These are phyloP conservation scores for Coelastrella sp. DNA, from an alignment of 139 green algal genomes.

Conservation along the genomic window DNA sequence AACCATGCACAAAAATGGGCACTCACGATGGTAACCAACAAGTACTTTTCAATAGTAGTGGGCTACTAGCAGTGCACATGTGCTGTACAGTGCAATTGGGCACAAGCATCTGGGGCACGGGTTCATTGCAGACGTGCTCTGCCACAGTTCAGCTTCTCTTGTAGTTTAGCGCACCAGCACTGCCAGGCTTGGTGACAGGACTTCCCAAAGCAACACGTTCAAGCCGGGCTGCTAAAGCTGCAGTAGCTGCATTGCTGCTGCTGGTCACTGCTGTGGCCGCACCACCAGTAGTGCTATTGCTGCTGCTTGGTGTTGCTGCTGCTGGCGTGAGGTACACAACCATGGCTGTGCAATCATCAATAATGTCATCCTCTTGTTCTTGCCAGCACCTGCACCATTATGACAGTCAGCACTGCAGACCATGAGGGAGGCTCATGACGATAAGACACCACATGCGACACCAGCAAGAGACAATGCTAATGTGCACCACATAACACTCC, in stretches of 20 bases:
- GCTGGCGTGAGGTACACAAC: constrained; percentile 41
- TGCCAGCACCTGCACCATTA: constrained; percentile 45
- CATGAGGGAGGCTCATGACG: no score
- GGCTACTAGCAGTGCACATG: no score
- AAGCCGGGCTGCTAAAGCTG: not conserved
- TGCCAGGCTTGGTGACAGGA: not conserved
- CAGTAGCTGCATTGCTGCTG: not conserved
- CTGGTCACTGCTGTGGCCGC: not conserved
- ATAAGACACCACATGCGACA: no score
- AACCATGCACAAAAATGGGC: no score
- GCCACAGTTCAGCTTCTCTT: not conserved
- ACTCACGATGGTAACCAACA: no score
- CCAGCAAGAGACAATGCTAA: no score
- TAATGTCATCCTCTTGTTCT: constrained; percentile 55
- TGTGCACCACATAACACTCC: no score
- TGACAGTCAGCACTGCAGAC: no score
- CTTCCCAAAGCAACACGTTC: not conserved
- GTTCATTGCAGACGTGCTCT: not conserved
- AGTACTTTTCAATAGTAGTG: no score
- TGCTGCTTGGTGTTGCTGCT: not conserved
- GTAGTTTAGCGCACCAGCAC: not conserved
- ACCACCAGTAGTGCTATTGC: not conserved
- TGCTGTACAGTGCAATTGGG: no score
- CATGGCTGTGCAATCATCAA: constrained; percentile 64
- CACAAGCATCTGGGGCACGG: not conserved